Percentiles rank a stretch among this genome's conserved stretches.
phyloP scores from a whole-genome alignment of 2,329 filamentous ascomycete genomes.

The Penicillium sp. region DNA sequence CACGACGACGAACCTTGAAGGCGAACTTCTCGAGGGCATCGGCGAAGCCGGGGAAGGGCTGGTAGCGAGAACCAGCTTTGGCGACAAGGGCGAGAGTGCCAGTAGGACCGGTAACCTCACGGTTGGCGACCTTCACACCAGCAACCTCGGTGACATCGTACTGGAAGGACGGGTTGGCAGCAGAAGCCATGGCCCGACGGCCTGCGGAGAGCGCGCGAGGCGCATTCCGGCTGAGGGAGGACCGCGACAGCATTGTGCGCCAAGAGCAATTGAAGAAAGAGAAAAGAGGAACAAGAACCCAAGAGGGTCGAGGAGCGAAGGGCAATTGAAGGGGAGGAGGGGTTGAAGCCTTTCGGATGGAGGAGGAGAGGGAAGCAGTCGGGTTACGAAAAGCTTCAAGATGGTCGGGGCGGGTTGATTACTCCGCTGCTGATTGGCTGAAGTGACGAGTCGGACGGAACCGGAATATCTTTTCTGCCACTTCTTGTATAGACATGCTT shows the following conservation, averaged over 20 bases:
- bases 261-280: conserved; percentile 39
- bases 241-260: conserved; percentile 63
- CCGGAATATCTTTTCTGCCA: conserved; percentile 25
- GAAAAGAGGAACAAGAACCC: conserved; percentile 25
- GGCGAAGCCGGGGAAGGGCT: conserved; percentile 81
- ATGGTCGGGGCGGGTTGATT: conserved; percentile 35
- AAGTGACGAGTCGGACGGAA: conserved; percentile 36
- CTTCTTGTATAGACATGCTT: not conserved
- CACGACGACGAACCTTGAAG: conserved; percentile 69
- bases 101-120: conserved; percentile 81
- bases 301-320: conserved; percentile 31
- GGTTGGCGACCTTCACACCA: conserved; percentile 87
- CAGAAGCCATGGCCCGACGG: conserved; percentile 58
- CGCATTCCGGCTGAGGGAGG: conserved; percentile 58
- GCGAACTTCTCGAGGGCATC: conserved; percentile 91
- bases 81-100: conserved; percentile 86
- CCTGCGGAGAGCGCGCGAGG: conserved; percentile 55
- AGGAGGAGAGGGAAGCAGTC: conserved; percentile 22
- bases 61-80: conserved; percentile 90
- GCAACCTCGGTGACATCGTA: conserved; percentile 82
- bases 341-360: conserved; percentile 5
- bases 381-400: conserved; percentile 40
- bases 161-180: conserved; percentile 68
- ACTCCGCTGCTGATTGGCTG: conserved; percentile 35
- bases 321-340: conserved; percentile 21